Evolutionary conservation across 805 yeast genomes (phyloP).

Genomic region (Myxozyma mucilagina): DNA sequence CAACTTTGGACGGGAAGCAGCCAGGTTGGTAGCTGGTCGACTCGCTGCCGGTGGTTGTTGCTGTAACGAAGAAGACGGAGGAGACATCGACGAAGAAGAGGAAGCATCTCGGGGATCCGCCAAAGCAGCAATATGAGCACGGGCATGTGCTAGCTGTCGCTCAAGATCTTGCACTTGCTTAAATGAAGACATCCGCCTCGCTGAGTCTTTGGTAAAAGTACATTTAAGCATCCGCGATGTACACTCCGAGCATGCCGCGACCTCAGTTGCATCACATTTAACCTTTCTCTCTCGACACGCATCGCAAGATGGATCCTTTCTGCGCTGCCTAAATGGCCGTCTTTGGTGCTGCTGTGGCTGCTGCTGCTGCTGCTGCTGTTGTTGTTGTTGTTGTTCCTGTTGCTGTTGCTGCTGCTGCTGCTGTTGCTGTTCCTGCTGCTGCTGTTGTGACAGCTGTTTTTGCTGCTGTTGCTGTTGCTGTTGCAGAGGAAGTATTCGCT

Average conservation of each 20-base stretch:
- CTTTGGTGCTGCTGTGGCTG: not conserved
- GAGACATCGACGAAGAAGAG: constrained; percentile 2
- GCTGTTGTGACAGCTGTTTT: not conserved
- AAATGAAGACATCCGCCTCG: constrained; percentile 35
- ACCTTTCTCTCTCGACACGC: constrained; percentile 40
- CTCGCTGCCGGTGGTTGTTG: constrained; percentile 3
- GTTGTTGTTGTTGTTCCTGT: not conserved
- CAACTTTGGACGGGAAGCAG: constrained; percentile 5
- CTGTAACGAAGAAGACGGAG: constrained; percentile 4
- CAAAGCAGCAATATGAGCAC: constrained; percentile 26
- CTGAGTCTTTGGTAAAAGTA: constrained; percentile 38
- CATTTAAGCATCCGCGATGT: constrained; percentile 36
- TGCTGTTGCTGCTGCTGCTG: not conserved
- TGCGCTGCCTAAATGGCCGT: constrained; percentile 37
- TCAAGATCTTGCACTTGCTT: constrained; percentile 30
- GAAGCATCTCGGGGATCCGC: not conserved
- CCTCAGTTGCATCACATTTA: constrained; percentile 39
- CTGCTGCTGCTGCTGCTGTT: not conserved
- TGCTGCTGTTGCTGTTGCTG: constrained; percentile 2
- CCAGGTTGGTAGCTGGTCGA: not conserved
- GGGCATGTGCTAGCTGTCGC: constrained; percentile 27
- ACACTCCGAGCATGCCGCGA: constrained; percentile 38
- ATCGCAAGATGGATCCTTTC: constrained; percentile 40
- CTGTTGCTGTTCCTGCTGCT: constrained; percentile 10
- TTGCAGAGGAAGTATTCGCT: not conserved